Percentiles rank a stretch among this genome's conserved stretches.
phyloP scores from a whole-genome alignment of 805 yeast genomes.

The Saccharomyces jurei region DNA sequence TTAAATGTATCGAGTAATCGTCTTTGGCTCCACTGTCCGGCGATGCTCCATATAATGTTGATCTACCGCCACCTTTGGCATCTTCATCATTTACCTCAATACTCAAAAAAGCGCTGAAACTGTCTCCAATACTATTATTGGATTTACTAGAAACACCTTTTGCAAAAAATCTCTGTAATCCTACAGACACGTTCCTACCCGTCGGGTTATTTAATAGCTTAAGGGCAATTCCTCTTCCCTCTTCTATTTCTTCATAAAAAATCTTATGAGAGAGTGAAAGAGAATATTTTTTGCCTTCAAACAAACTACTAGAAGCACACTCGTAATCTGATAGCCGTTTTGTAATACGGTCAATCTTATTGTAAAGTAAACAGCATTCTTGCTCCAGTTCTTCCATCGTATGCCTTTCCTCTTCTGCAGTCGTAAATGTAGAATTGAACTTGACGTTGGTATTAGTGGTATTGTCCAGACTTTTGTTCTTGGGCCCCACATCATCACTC shows the following conservation, averaged over 20 bases:
- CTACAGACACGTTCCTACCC: neutral
- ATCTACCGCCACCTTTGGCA: neutral
- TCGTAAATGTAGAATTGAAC: neutral
- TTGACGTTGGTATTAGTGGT: neutral
- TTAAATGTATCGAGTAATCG: neutral
- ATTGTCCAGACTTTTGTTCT: neutral
- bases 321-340: conserved; percentile 8
- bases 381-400: conserved; percentile 16
- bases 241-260: neutral
- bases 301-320: neutral
- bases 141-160: neutral
- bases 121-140: neutral
- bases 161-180: neutral
- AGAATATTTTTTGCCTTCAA: neutral
- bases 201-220: neutral
- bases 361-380: conserved; percentile 17
- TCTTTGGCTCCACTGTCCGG: neutral
- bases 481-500: conserved; percentile 8
- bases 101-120: neutral
- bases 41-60: neutral
- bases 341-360: conserved; percentile 7
- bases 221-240: neutral
- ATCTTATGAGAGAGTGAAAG: neutral
- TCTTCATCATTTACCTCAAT: neutral
- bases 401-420: conserved; percentile 2